Conservation (phyloP, 2,329 filamentous ascomycete genomes). For the Aspergillus caelatus region DNA sequence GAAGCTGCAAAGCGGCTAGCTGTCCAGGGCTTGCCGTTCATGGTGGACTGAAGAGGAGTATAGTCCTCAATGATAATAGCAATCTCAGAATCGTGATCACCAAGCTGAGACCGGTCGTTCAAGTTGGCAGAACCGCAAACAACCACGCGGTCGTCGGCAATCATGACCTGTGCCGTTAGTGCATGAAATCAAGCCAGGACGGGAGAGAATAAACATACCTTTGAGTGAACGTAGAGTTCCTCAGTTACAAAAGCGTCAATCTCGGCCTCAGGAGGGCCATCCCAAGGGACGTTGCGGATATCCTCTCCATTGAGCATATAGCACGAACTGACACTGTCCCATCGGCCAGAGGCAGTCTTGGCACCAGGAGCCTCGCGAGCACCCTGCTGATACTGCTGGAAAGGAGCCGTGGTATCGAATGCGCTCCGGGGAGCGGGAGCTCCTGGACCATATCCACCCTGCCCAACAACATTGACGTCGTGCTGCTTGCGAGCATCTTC, state of each 20-base stretch:
- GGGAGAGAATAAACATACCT: slow-evolving; percentile 39
- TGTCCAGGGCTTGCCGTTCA: slow-evolving; percentile 77
- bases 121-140: slow-evolving; percentile 88
- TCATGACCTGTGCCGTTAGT: slow-evolving; percentile 56
- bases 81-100: slow-evolving; percentile 87
- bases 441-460: slow-evolving; percentile 46
- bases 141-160: slow-evolving; percentile 82
- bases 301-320: slow-evolving; percentile 80
- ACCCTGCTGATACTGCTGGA: slow-evolving; percentile 72
- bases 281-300: slow-evolving; percentile 66
- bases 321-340: slow-evolving; percentile 76
- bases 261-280: slow-evolving; percentile 56
- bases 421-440: slow-evolving; percentile 27
- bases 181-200: too few relatives aligned
- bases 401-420: slow-evolving; percentile 50
- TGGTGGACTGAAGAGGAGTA: slow-evolving; percentile 68
- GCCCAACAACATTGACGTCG: slow-evolving; percentile 49
- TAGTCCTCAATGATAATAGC: slow-evolving; percentile 88
- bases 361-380: slow-evolving; percentile 58
- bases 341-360: slow-evolving; percentile 56
- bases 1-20: slow-evolving; percentile 83
- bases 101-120: slow-evolving; percentile 87
- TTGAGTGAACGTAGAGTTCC: slow-evolving; percentile 63
- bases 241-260: slow-evolving; percentile 66
- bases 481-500: slow-evolving; percentile 48